phyloP scores from a whole-genome alignment of 805 yeast species.

The Wickerhamiella shivajii region DNA sequence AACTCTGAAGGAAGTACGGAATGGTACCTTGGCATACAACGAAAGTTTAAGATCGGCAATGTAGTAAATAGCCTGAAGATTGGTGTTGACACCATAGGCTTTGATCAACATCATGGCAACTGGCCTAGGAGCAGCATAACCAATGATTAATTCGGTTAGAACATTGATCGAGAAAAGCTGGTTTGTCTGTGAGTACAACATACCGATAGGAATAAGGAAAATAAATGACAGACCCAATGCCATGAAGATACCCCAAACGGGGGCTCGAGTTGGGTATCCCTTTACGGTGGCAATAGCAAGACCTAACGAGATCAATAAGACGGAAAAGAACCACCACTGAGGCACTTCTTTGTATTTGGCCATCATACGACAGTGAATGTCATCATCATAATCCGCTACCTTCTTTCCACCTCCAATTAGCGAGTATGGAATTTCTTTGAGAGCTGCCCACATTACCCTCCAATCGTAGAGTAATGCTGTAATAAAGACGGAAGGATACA shows the following conservation, averaged over 20 bases:
- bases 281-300: conserved; percentile 4
- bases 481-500: conserved; percentile 39
- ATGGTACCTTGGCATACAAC: conserved; percentile 30
- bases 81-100: conserved; percentile 46
- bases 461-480: conserved; percentile 35
- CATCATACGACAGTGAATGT: conserved; percentile 40
- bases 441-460: conserved; percentile 18
- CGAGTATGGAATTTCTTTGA: conserved; percentile 15
- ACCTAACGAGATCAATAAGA: conserved; percentile 20
- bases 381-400: conserved; percentile 20
- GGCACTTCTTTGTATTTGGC: conserved; percentile 38
- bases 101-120: conserved; percentile 50
- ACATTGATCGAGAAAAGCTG: conserved; percentile 45
- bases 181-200: conserved; percentile 48
- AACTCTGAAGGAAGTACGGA: conserved; percentile 29
- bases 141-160: conserved; percentile 47
- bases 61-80: conserved; percentile 43
- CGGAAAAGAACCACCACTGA: conserved; percentile 33
- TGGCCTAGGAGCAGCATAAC: conserved; percentile 48
- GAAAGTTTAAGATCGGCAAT: conserved; percentile 40
- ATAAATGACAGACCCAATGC: conserved; percentile 38
- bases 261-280: conserved; percentile 7
- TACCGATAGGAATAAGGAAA: conserved; percentile 49
- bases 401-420: conserved; percentile 8
- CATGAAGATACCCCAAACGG: conserved; percentile 42